Evolutionary conservation across 768 basidiomycete species (phyloP).

Genomic region (Chalciporus pseudorubinellus): DNA sequence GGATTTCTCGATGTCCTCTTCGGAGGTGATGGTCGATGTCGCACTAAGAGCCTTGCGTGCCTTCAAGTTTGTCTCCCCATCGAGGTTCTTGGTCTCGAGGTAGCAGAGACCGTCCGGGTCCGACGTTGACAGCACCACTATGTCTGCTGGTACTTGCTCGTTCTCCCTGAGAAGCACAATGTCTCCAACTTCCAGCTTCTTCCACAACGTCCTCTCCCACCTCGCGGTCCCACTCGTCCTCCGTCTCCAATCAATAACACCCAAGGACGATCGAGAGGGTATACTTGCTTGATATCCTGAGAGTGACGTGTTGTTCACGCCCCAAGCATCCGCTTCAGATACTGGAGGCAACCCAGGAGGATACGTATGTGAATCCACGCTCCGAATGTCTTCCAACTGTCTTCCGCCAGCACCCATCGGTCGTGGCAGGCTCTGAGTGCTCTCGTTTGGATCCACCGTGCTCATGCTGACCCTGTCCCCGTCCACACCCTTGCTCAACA

Average conservation of each 20-base stretch:
- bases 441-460: slow-evolving; percentile 43
- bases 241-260: slow-evolving; percentile 81
- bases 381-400: slow-evolving; percentile 65
- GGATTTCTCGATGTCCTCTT: slow-evolving; percentile 88
- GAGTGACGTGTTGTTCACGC: slow-evolving; percentile 38
- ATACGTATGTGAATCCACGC: slow-evolving; percentile 64
- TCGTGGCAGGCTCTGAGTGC: slow-evolving; percentile 40
- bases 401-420: slow-evolving; percentile 44
- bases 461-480: slow-evolving; percentile 39
- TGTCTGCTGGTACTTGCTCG: slow-evolving; percentile 96
- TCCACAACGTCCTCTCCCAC: slow-evolving; percentile 98
- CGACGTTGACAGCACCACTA: slow-evolving; percentile 88
- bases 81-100: slow-evolving; percentile 96
- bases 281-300: slow-evolving; percentile 54
- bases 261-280: slow-evolving; percentile 53
- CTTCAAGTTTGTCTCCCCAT: slow-evolving; percentile 97
- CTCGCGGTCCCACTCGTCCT: slow-evolving; percentile 66
- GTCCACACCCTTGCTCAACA: slow-evolving; percentile 48
- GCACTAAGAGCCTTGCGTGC: slow-evolving; percentile 73
- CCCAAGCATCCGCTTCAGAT: slow-evolving; percentile 36
- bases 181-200: slow-evolving; percentile 98
- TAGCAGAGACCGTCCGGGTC: slow-evolving; percentile 92
- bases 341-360: slow-evolving; percentile 44
- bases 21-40: slow-evolving; percentile 71
- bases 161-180: slow-evolving; percentile 87